A percentile compares a stretch with the other conserved stretches of the same genome.
Conservation (phyloP, 2,329 filamentous ascomycete genomes). For the Arthrocladium fulminans region DNA sequence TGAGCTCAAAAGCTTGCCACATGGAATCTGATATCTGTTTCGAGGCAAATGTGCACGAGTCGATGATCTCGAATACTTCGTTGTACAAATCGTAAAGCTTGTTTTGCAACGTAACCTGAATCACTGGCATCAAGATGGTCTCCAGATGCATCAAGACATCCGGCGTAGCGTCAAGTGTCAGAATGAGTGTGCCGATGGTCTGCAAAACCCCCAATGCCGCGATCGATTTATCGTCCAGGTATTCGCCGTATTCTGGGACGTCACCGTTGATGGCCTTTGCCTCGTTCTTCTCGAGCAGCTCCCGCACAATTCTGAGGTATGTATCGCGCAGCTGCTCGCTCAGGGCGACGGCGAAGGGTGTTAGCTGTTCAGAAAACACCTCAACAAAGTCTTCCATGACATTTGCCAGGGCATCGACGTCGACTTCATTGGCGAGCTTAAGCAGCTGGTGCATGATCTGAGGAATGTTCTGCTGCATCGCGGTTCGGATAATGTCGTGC, state of each 20-base stretch:
- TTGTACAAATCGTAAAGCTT: conserved; percentile 98
- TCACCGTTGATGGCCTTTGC: conserved; percentile 56
- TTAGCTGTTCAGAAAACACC: conserved; percentile 93
- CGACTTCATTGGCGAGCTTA: conserved; percentile 94
- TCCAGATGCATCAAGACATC: conserved; percentile 92
- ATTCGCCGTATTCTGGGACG: conserved; percentile 78
- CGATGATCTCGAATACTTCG: conserved; percentile 97
- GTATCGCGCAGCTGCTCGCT: conserved; percentile 95
- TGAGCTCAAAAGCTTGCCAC: conserved; percentile 97
- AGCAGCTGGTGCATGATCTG: conserved; percentile 99
- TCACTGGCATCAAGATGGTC: conserved; percentile 92
- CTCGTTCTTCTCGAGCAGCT: conserved; percentile 76
- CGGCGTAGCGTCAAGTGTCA: conserved; percentile 92
- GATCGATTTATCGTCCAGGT: conserved; percentile 96
- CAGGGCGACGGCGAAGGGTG: conserved; percentile 89
- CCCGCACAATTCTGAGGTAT: conserved; percentile 84
- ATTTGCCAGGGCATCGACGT: conserved; percentile 92
- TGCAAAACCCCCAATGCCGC: conserved; percentile 92
- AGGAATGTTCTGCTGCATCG: conserved; percentile 96
- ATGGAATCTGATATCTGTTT: conserved; percentile 93
- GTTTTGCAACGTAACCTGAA: conserved; percentile 91
- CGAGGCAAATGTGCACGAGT: conserved; percentile 96
- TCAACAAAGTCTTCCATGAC: conserved; percentile 99
- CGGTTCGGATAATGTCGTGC: conserved; percentile 84
- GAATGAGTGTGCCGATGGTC: conserved; percentile 92